These are phyloP conservation scores for Fusarium austroafricanum DNA, from an alignment of 2,329 filamentous ascomycete species.

Conservation along the genomic window DNA sequence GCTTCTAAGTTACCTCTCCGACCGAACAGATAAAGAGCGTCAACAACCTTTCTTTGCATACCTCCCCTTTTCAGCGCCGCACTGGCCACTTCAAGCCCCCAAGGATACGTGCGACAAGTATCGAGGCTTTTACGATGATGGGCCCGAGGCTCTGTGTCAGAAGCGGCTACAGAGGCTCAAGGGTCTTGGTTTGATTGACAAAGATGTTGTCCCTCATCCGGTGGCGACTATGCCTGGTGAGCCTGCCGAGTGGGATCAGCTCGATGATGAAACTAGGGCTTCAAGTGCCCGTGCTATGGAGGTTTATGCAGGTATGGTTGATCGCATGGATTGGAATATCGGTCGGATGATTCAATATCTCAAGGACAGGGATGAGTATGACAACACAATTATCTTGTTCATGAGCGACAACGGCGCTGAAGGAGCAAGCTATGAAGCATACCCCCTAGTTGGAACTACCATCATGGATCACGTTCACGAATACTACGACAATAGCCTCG, in stretches of 20 bases:
- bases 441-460: neutral
- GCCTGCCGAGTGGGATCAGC: neutral
- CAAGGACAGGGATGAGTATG: neutral
- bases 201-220: neutral
- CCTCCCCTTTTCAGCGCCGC: slow-evolving; percentile 1
- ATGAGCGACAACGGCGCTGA: neutral
- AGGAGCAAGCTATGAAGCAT: neutral
- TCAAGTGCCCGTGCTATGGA: neutral
- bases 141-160: neutral
- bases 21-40: neutral
- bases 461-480: neutral
- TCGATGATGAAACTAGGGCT: neutral
- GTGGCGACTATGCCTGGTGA: neutral
- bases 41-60: slow-evolving; percentile 5
- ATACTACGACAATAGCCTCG: neutral
- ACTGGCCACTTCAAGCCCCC: neutral
- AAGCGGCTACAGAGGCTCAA: neutral
- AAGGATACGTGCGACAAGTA: neutral
- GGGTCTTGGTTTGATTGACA: neutral
- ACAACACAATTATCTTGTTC: neutral
- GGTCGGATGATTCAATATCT: neutral
- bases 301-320: neutral
- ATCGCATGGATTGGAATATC: neutral
- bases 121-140: neutral
- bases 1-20: neutral